Conservation (phyloP, 257 asterid genomes). For the Solanum sejunctum region DNA sequence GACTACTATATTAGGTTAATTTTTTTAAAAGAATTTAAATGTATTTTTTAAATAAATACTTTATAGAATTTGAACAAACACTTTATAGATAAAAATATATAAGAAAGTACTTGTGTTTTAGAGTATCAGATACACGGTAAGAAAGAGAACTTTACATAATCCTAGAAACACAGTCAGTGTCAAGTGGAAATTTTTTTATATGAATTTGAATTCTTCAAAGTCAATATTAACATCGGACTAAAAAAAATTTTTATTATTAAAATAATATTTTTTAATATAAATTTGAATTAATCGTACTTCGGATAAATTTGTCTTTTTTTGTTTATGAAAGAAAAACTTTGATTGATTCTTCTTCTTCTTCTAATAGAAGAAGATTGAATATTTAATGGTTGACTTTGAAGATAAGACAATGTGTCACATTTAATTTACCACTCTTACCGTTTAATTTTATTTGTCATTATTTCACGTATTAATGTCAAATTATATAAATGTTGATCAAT, state of each 20-base stretch:
- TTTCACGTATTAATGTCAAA: no score
- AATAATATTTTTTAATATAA: background rate
- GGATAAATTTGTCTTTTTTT: background rate
- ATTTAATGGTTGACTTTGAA: background rate
- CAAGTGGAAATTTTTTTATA: background rate
- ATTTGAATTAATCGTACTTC: background rate
- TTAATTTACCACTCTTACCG: background rate
- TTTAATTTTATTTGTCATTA: no score
- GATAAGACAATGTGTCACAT: background rate
- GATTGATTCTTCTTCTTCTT: background rate
- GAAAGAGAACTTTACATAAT: background rate
- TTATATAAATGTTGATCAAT: no score
- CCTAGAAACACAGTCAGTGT: background rate
- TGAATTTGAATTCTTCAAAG: background rate
- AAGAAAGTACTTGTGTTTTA: background rate
- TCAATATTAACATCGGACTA: background rate
- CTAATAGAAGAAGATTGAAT: background rate
- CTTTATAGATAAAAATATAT: background rate
- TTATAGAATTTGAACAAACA: background rate
- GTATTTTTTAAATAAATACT: background rate
- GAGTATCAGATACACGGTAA: background rate
- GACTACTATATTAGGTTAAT: background rate
- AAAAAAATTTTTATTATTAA: background rate
- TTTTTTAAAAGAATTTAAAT: background rate
- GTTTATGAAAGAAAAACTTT: background rate